phyloP scores from a whole-genome alignment of 2,329 filamentous ascomycete genomes.

The Colletotrichum sojae region DNA sequence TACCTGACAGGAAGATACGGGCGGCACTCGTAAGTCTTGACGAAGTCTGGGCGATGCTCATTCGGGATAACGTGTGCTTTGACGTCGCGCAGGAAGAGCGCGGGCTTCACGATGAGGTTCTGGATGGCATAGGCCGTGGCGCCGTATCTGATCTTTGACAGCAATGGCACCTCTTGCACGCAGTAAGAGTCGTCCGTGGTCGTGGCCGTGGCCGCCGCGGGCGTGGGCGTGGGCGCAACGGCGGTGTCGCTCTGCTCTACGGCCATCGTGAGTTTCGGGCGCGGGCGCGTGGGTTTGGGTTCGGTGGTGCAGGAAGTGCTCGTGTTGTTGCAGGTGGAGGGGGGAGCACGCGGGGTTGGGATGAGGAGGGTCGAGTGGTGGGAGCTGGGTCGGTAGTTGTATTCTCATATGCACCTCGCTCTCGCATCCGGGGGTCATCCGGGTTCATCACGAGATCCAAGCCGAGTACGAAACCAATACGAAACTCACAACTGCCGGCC shows the following conservation, averaged over 20 bases:
- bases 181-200: constrained; percentile 22
- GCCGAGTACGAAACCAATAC: constrained; percentile 38
- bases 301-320: constrained; percentile 19
- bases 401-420: constrained; percentile 32
- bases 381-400: constrained; percentile 35
- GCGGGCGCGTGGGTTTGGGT: constrained; percentile 13
- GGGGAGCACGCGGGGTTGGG: constrained; percentile 27
- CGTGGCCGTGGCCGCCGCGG: constrained; percentile 5
- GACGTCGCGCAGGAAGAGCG: constrained; percentile 26
- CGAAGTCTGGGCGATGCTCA: constrained; percentile 33
- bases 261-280: constrained; percentile 24
- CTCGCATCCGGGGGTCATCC: constrained; percentile 15
- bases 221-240: background rate
- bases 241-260: constrained; percentile 24
- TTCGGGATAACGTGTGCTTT: constrained; percentile 26
- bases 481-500: constrained; percentile 11
- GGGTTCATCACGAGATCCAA: constrained; percentile 16
- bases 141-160: constrained; percentile 32
- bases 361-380: constrained; percentile 20
- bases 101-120: constrained; percentile 33
- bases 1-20: constrained; percentile 40
- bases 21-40: constrained; percentile 39
- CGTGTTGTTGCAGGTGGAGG: constrained; percentile 24
- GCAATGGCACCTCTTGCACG: constrained; percentile 15
- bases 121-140: constrained; percentile 33